Conservation (phyloP, 129 eudicot species). For the Tanacetum coccineum region DNA sequence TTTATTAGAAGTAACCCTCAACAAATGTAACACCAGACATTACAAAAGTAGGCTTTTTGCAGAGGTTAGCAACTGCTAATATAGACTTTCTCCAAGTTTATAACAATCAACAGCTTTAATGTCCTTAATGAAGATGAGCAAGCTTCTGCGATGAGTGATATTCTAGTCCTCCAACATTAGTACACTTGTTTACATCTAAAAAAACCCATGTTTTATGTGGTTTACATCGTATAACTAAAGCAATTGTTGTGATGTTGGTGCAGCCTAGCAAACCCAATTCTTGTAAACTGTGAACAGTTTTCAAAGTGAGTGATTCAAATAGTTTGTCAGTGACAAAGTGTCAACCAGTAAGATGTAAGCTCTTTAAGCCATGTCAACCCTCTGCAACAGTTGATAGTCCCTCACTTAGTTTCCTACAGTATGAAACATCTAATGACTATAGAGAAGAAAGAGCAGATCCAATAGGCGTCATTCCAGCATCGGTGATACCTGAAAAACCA, state of each 20-base stretch:
- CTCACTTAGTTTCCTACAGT: constrained; percentile 77
- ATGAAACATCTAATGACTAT: constrained; percentile 72
- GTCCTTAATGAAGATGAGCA: constrained; percentile 65
- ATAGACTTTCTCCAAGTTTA: constrained; percentile 73
- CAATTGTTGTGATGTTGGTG: constrained; percentile 57
- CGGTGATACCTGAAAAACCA: too few relatives aligned
- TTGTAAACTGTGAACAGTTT: constrained; percentile 63
- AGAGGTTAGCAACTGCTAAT: constrained; percentile 46
- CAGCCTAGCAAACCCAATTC: constrained; percentile 72
- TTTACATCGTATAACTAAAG: constrained; percentile 67
- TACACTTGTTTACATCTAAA: constrained; percentile 82
- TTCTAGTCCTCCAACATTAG: constrained; percentile 72
- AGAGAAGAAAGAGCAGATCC: constrained; percentile 63
- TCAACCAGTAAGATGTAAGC: too few relatives aligned
- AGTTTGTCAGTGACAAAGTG: constrained; percentile 62
- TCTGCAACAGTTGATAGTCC: constrained; percentile 81
- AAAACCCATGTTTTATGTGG: constrained; percentile 48
- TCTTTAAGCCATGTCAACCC: constrained; percentile 72
- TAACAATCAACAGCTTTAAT: constrained; percentile 81
- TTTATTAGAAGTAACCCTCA: too few relatives aligned
- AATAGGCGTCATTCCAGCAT: too few relatives aligned
- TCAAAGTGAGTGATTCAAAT: constrained; percentile 56
- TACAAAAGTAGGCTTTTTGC: constrained; percentile 63
- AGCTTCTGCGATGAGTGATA: constrained; percentile 55
- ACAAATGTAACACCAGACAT: too few relatives aligned